phyloP scores from a whole-genome alignment of 306 rosid species.

The Sophora flavescens region DNA sequence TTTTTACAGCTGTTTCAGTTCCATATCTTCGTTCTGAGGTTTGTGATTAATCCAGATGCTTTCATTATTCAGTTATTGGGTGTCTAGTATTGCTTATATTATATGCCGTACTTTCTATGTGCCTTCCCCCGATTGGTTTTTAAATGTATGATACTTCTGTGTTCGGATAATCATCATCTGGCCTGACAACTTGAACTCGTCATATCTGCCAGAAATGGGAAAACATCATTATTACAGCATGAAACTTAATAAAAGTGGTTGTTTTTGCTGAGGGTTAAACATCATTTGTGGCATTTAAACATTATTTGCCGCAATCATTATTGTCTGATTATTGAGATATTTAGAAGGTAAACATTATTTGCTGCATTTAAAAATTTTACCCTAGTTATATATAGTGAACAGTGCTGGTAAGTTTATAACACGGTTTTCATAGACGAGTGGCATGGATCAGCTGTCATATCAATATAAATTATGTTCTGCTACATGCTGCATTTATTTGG shows the following conservation, averaged over 20 bases:
- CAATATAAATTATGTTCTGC: slow-evolving; percentile 29
- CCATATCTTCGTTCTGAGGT: slow-evolving; percentile 99
- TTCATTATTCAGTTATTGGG: slow-evolving; percentile 9
- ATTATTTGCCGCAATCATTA: too few species aligned
- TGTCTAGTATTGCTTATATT: slow-evolving; percentile 29
- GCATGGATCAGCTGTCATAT: slow-evolving; percentile 18
- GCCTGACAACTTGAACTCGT: slow-evolving; percentile 25
- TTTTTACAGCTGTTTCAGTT: slow-evolving; percentile 84
- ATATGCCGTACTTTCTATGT: neutral
- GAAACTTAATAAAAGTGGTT: neutral
- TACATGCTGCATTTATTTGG: neutral
- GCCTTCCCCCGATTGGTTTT: slow-evolving; percentile 11
- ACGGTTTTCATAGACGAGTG: slow-evolving; percentile 1
- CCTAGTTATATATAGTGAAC: slow-evolving; percentile 26
- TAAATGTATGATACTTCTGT: slow-evolving; percentile 1
- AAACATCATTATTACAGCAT: slow-evolving; percentile 22
- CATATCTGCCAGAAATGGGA: slow-evolving; percentile 15
- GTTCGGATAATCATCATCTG: slow-evolving; percentile 14
- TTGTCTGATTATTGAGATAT: too few species aligned
- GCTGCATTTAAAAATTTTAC: neutral
- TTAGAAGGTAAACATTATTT: too few species aligned
- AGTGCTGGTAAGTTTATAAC: slow-evolving; percentile 22
- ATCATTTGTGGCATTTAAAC: neutral
- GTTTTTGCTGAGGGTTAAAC: slow-evolving; percentile 4
- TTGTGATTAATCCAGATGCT: slow-evolving; percentile 46